Evolutionary conservation across 1,284 basidiomycete species (phyloP).

Genomic region (Pseudozyma sp.): DNA sequence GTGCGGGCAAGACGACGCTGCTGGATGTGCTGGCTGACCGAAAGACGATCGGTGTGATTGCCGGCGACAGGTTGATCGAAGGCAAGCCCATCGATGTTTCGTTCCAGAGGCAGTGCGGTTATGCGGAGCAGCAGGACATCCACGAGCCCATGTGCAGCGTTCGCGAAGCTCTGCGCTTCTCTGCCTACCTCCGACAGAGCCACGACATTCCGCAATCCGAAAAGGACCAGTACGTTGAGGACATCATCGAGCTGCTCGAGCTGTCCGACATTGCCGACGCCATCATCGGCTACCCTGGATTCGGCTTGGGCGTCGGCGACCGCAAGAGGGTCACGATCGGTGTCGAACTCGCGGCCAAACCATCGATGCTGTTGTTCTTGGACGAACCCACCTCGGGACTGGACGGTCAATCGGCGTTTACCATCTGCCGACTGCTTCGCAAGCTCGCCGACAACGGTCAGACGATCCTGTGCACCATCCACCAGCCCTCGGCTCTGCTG

Average conservation of each 20-base stretch:
- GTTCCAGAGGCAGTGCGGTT: slow-evolving; percentile 77
- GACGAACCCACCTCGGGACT: slow-evolving; percentile 78
- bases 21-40: slow-evolving; percentile 86
- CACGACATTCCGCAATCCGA: slow-evolving; percentile 76
- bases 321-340: slow-evolving; percentile 79
- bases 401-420: slow-evolving; percentile 89
- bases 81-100: slow-evolving; percentile 78
- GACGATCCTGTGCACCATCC: slow-evolving; percentile 73
- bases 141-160: slow-evolving; percentile 87
- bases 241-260: slow-evolving; percentile 82
- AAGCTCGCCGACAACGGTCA: slow-evolving; percentile 86
- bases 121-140: slow-evolving; percentile 82
- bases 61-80: slow-evolving; percentile 82
- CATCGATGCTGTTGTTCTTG: slow-evolving; percentile 75
- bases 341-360: slow-evolving; percentile 82
- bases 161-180: slow-evolving; percentile 84
- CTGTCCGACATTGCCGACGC: slow-evolving; percentile 79
- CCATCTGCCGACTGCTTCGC: slow-evolving; percentile 81
- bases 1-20: slow-evolving; percentile 74
- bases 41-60: slow-evolving; percentile 81
- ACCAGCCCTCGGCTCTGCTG: slow-evolving; percentile 77
- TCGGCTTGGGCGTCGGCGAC: slow-evolving; percentile 73
- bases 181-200: slow-evolving; percentile 83
- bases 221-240: slow-evolving; percentile 84
- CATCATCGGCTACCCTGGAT: slow-evolving; percentile 73